Evolutionary conservation across 2,329 filamentous ascomycete genomes (phyloP).

Genomic region (Fusarium armeniacum): DNA sequence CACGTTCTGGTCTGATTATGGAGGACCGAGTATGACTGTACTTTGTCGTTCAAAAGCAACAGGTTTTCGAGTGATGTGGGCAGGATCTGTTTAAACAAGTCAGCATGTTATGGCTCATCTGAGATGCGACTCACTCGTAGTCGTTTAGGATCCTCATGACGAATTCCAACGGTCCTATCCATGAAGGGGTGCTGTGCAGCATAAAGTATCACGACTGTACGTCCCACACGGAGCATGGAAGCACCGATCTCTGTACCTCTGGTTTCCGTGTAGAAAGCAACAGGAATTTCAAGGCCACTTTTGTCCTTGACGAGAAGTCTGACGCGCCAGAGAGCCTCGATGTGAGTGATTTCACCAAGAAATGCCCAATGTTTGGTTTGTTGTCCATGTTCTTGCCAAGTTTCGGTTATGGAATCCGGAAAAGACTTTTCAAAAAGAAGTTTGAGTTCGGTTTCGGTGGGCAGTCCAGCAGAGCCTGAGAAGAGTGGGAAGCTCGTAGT

Average conservation of each 20-base stretch:
- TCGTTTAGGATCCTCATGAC: not conserved
- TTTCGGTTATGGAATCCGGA: not conserved
- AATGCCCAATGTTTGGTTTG: constrained; percentile 34
- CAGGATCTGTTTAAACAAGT: not conserved
- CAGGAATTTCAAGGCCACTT: not conserved
- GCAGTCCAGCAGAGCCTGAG: not conserved
- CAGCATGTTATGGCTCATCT: not conserved
- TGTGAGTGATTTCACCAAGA: constrained; percentile 28
- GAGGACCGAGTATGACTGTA: constrained; percentile 7
- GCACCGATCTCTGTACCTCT: constrained; percentile 1
- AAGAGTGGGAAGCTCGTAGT: constrained; percentile 20
- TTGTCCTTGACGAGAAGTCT: constrained; percentile 26
- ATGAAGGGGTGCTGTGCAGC: not conserved
- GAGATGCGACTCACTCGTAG: constrained; percentile 10
- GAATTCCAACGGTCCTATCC: constrained; percentile 6
- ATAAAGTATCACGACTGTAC: constrained; percentile 30
- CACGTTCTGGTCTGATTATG: constrained; percentile 17
- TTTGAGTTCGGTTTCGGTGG: not conserved
- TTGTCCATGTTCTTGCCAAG: not conserved
- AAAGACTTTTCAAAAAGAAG: too few species aligned
- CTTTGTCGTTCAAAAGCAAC: constrained; percentile 30
- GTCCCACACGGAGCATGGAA: not conserved
- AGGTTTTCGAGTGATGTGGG: constrained; percentile 13
- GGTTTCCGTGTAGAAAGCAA: constrained; percentile 15
- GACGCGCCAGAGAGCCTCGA: not conserved